Conservation (phyloP, 2,329 filamentous ascomycete genomes). For the Talaromyces sp. region DNA sequence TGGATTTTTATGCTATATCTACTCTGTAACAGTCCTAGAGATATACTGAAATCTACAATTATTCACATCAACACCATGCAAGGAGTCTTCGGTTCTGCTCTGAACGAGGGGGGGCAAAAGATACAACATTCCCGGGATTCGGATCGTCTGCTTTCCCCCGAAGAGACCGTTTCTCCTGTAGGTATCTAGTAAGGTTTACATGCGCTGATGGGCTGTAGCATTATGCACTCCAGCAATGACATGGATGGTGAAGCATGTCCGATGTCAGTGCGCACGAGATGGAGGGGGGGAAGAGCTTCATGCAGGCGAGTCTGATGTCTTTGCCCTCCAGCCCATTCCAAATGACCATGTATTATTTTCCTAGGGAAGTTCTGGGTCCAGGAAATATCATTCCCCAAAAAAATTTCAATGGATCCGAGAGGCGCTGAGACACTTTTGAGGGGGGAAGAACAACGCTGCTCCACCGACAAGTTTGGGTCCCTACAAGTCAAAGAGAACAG, state of each 20-base stretch:
- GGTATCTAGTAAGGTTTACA: no score
- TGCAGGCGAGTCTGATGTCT: no score
- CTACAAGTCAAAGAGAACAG: background rate
- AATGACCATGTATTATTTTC: no score
- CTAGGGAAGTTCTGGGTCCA: background rate
- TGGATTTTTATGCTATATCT: no score
- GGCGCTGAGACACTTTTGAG: background rate
- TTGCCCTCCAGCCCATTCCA: no score
- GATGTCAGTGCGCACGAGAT: constrained; percentile 23
- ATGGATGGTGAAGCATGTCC: constrained; percentile 1
- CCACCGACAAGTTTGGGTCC: background rate
- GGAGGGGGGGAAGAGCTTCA: constrained; percentile 18
- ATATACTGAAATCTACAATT: no score
- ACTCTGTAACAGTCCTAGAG: no score
- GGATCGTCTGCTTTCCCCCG: no score
- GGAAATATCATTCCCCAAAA: background rate
- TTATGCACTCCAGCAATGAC: background rate
- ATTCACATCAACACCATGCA: no score
- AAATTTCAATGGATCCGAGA: background rate
- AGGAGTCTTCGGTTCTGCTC: no score
- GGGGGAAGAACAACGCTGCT: background rate
- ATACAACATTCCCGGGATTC: background rate
- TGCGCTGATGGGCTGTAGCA: background rate
- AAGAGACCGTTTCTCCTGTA: no score
- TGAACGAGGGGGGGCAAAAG: background rate